Conservation (phyloP, 305 asterid species). For the Stenogyne calaminthoides region DNA sequence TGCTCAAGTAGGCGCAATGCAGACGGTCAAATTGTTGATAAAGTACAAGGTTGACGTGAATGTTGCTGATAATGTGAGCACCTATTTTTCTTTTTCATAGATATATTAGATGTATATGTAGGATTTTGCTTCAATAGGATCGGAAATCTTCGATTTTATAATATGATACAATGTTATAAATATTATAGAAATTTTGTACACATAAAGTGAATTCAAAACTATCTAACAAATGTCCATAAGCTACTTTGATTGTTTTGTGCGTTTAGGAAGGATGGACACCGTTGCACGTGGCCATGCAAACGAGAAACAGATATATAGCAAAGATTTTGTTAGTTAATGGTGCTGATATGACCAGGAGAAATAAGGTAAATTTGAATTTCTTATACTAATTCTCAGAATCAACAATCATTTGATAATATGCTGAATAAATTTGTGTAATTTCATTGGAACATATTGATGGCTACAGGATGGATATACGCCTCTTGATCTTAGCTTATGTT, state of each 20-base stretch:
- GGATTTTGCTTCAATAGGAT: too few relatives aligned
- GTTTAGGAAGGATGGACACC: conserved; percentile 95
- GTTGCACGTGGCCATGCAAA: conserved; percentile 83
- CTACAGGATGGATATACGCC: conserved; percentile 78
- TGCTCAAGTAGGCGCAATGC: conserved; percentile 91
- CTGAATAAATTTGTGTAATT: neutral
- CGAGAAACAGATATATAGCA: conserved; percentile 75
- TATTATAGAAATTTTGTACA: too few relatives aligned
- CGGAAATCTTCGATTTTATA: too few relatives aligned
- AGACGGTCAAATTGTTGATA: conserved; percentile 81
- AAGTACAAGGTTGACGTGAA: conserved; percentile 85
- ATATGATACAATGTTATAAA: neutral
- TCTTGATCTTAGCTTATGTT: conserved; percentile 76
- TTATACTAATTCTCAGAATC: neutral
- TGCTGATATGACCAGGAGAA: conserved; percentile 76
- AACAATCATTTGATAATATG: neutral
- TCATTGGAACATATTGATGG: neutral
- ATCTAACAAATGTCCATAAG: neutral
- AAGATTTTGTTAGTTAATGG: conserved; percentile 79
- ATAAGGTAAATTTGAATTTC: conserved; percentile 48
- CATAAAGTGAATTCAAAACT: neutral
- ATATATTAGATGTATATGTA: neutral
- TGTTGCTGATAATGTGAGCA: conserved; percentile 74
- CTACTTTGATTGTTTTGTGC: neutral
- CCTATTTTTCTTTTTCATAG: conserved; percentile 2